Conservation (phyloP, 495 filamentous ascomycete species). For the Chlorociboria aeruginascens region DNA sequence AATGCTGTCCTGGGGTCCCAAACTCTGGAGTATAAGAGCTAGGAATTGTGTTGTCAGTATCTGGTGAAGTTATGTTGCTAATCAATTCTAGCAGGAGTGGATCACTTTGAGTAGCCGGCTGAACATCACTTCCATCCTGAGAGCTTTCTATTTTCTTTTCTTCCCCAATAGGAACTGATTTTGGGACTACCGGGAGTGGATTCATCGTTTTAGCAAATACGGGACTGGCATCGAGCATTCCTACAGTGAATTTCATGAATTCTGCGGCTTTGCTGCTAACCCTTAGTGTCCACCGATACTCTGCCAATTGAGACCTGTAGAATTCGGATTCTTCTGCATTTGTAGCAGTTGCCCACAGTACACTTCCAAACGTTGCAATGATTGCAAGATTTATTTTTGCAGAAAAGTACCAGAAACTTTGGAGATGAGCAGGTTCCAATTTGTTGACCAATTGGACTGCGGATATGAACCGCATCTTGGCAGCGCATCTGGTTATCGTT, state of each 20-base stretch:
- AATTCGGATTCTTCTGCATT: constrained; percentile 84
- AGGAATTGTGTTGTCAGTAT: constrained; percentile 5
- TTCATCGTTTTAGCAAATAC: constrained; percentile 12
- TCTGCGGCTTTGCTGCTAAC: constrained; percentile 67
- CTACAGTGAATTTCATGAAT: constrained; percentile 20
- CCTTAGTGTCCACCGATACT: constrained; percentile 88
- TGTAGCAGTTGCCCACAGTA: constrained; percentile 78
- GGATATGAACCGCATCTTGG: constrained; percentile 62
- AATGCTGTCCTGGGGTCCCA: background rate
- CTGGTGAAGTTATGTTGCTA: constrained; percentile 10
- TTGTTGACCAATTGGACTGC: constrained; percentile 67
- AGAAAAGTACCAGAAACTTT: constrained; percentile 71
- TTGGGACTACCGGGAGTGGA: constrained; percentile 1
- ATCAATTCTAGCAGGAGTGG: background rate
- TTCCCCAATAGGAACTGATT: background rate
- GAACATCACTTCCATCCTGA: background rate
- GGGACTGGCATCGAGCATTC: constrained; percentile 14
- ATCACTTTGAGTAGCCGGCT: background rate
- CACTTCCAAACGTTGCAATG: constrained; percentile 64
- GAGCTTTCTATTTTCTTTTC: background rate
- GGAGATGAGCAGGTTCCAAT: constrained; percentile 57
- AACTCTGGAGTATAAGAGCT: constrained; percentile 2
- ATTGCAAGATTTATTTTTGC: constrained; percentile 71
- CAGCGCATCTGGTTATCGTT: constrained; percentile 88
- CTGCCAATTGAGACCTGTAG: constrained; percentile 70